A percentile compares a stretch with the other conserved stretches of the same genome.
These are phyloP conservation scores for Carex sylvatica DNA, from an alignment of 202 grass and related monocot genomes.

Conservation along the genomic window DNA sequence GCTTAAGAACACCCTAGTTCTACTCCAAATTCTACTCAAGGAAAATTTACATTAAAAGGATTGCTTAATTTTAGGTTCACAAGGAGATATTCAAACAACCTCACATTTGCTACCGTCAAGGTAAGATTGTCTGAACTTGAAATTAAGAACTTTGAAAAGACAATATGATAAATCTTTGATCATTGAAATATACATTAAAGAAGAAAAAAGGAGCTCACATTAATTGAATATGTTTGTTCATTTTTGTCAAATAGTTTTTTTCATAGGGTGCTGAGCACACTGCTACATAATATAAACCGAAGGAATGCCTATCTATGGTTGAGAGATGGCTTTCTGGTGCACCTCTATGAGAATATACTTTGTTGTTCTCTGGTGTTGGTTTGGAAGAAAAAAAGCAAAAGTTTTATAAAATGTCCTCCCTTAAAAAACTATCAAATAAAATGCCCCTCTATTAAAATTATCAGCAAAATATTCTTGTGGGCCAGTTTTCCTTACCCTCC, in stretches of 20 bases:
- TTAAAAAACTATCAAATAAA: too few species aligned
- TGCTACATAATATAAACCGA: constrained; percentile 46
- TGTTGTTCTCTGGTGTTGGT: too few species aligned
- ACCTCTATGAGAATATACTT: constrained; percentile 22
- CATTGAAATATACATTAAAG: too few species aligned
- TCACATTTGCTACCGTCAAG: constrained; percentile 65
- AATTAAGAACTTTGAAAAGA: background rate
- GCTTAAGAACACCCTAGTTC: too few species aligned
- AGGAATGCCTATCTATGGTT: constrained; percentile 39
- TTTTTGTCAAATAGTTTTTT: too few species aligned
- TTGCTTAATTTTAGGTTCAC: constrained; percentile 41
- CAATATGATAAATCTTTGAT: background rate
- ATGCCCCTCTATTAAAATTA: too few species aligned
- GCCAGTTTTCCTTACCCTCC: too few species aligned
- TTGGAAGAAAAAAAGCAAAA: too few species aligned
- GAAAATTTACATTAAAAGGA: too few species aligned
- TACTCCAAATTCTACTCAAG: too few species aligned
- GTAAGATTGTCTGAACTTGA: constrained; percentile 10
- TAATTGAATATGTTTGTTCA: background rate
- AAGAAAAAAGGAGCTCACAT: background rate
- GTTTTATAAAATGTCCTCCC: too few species aligned
- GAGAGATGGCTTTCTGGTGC: constrained; percentile 28
- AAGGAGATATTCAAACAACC: constrained; percentile 42
- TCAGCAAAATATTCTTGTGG: too few species aligned
- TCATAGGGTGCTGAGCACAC: constrained; percentile 36